phyloP scores from a whole-genome alignment of 306 rosid species.

The Prunus campanulata region DNA sequence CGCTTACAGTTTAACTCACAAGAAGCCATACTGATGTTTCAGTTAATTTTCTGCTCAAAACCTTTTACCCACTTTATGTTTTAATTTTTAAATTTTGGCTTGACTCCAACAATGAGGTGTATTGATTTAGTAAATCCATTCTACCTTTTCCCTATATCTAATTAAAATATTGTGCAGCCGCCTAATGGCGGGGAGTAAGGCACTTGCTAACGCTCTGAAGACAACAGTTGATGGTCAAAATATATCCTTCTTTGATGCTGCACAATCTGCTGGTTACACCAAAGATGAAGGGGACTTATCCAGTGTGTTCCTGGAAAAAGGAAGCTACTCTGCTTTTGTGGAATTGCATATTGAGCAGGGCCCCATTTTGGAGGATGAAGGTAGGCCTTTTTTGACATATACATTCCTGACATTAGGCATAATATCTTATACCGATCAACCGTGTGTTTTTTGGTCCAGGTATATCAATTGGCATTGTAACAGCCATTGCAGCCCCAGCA shows the following conservation, averaged over 20 bases:
- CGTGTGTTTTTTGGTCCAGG: conserved; percentile 42
- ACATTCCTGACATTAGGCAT: conserved; percentile 14
- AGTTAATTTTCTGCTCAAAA: background rate
- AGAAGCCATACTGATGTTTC: conserved; percentile 12
- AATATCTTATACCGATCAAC: background rate
- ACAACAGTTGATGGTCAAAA: conserved; percentile 67
- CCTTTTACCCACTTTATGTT: background rate
- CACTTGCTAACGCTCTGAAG: conserved; percentile 61
- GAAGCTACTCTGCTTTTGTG: conserved; percentile 81
- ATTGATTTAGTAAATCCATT: background rate
- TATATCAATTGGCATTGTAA: conserved; percentile 75
- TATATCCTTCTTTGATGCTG: conserved; percentile 78
- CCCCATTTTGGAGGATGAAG: conserved; percentile 89
- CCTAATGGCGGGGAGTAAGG: conserved; percentile 70
- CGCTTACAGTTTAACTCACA: conserved; percentile 9
- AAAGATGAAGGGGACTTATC: conserved; percentile 55
- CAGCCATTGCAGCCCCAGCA: conserved; percentile 97
- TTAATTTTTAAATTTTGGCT: background rate
- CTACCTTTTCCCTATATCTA: conserved; percentile 25
- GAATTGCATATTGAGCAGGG: conserved; percentile 98
- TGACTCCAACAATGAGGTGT: background rate
- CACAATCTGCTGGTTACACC: conserved; percentile 76
- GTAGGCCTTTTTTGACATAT: conserved; percentile 28
- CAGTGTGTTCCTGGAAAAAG: conserved; percentile 67
- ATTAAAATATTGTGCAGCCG: conserved; percentile 55